Evolutionary conservation across 257 asterid genomes (phyloP).

Genomic region (Solanum sitiens): DNA sequence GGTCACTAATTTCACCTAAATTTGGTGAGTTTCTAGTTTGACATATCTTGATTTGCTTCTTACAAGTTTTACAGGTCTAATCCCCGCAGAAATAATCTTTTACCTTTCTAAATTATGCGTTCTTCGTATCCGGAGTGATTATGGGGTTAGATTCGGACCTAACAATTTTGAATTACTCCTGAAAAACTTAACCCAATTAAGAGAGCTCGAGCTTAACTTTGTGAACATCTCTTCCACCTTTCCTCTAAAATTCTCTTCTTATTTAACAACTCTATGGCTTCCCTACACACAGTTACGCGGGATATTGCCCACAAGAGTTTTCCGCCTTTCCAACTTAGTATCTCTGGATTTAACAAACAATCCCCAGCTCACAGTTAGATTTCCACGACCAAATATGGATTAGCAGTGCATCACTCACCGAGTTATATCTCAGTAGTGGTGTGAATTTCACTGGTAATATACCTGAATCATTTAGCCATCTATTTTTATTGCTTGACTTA

Average conservation of each 20-base stretch:
- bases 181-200: conserved; percentile 5
- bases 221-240: conserved; percentile 1
- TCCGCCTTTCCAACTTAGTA: no score
- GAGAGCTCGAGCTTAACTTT: not conserved
- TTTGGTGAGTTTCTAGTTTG: not conserved
- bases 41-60: conserved; percentile 4
- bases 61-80: conserved; percentile 4
- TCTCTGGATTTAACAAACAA: no score
- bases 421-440: no score
- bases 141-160: not conserved
- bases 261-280: not conserved
- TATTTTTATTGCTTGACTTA: no score
- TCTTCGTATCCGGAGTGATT: not conserved
- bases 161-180: not conserved
- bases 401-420: no score
- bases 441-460: no score
- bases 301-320: no score
- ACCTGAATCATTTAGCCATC: no score
- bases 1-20: no score
- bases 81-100: not conserved
- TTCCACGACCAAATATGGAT: no score
- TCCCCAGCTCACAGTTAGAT: not conserved
- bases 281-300: not conserved
- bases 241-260: conserved; percentile 9
- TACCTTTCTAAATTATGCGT: not conserved